A percentile compares a stretch with the other conserved stretches of the same genome.
Evolutionary conservation across 164 flowering plant species (phyloP).

Genomic region (Protea cynaroides): DNA sequence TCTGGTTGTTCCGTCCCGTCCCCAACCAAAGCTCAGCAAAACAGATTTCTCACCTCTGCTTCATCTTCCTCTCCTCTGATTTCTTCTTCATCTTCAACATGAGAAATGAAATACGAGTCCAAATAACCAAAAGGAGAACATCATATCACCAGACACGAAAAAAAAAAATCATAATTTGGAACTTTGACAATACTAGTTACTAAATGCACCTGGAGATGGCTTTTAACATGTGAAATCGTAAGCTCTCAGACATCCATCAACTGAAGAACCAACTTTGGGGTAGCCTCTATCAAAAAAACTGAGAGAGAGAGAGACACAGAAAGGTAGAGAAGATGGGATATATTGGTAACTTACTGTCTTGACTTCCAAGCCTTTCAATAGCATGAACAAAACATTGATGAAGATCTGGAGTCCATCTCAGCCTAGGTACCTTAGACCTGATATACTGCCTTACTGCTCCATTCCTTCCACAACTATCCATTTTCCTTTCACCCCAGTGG

Average conservation of each 20-base stretch:
- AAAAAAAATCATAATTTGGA: too few species aligned
- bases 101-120: too few species aligned
- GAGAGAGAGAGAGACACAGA: not conserved
- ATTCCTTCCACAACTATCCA: conserved; percentile 65
- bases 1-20: too few species aligned
- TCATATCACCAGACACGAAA: not conserved
- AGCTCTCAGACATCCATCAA: conserved; percentile 84
- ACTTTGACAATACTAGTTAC: not conserved
- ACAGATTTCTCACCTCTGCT: too few species aligned
- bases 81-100: too few species aligned
- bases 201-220: conserved; percentile 76
- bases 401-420: conserved; percentile 91
- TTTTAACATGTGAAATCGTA: conserved; percentile 86
- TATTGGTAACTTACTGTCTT: conserved; percentile 47
- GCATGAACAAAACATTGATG: conserved; percentile 79
- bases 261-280: conserved; percentile 84
- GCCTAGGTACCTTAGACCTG: conserved; percentile 73
- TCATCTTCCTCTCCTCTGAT: too few species aligned
- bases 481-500: conserved; percentile 9
- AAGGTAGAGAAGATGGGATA: not conserved
- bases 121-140: not conserved
- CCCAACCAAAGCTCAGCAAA: too few species aligned
- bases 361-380: conserved; percentile 84
- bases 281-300: conserved; percentile 43
- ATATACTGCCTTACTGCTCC: conserved; percentile 70